Evolutionary conservation across 257 asterid genomes (phyloP).

Genomic region (Paraleonurus japonicus): DNA sequence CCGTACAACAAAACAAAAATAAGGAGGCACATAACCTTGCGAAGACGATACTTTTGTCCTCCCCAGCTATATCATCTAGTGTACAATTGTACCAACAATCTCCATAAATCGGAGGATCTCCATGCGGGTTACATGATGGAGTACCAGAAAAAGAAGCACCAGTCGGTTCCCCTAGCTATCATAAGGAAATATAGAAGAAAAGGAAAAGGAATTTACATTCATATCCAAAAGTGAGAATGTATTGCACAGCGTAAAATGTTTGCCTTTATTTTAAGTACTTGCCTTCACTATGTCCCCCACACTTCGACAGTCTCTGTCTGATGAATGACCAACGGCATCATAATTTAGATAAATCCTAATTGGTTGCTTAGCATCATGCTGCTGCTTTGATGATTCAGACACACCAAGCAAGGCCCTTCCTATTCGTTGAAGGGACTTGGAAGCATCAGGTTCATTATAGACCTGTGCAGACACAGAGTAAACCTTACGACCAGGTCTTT

Average conservation of each 20-base stretch:
- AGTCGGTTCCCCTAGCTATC: constrained; percentile 91
- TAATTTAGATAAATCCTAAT: constrained; percentile 89
- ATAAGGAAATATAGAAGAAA: constrained; percentile 26
- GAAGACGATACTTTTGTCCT: constrained; percentile 95
- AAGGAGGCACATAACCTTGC: constrained; percentile 57
- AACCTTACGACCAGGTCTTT: constrained; percentile 76
- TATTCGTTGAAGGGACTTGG: constrained; percentile 41
- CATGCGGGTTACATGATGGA: constrained; percentile 89
- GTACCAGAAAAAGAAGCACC: constrained; percentile 84
- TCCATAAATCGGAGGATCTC: constrained; percentile 90
- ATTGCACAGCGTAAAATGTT: neutral
- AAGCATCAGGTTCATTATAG: constrained; percentile 48
- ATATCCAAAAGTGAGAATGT: constrained; percentile 12
- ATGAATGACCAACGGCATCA: constrained; percentile 98
- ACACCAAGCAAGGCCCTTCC: constrained; percentile 68
- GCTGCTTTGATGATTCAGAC: constrained; percentile 35
- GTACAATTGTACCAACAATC: constrained; percentile 99
- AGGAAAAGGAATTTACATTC: constrained; percentile 1
- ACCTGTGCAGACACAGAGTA: constrained; percentile 85
- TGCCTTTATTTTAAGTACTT: constrained; percentile 33
- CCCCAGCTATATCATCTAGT: constrained; percentile 80
- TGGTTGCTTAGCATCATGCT: constrained; percentile 65
- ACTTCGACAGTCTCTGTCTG: constrained; percentile 84
- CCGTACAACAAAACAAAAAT: neutral
- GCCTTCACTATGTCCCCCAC: constrained; percentile 90